Evolutionary conservation across 176 grass and related monocot genomes (phyloP).

Genomic region (Panicum miliaceum): DNA sequence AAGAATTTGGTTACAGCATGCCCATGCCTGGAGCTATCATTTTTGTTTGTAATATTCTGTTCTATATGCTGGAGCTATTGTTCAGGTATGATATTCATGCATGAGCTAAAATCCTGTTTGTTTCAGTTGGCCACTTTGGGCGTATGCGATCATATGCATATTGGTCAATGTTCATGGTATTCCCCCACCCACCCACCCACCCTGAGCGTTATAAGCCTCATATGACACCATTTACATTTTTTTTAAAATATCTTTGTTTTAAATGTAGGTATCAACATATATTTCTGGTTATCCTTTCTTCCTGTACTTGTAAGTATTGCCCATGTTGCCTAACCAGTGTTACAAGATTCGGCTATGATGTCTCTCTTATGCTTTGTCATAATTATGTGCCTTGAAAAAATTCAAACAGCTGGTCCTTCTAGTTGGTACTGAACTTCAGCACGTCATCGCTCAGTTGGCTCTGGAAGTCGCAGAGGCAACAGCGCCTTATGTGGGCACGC

Average conservation of each 20-base stretch:
- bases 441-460: slow-evolving; percentile 83
- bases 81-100: not conserved
- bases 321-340: not conserved
- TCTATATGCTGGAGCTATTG: not conserved
- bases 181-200: not conserved
- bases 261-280: slow-evolving; percentile 93
- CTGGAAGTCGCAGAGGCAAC: slow-evolving; percentile 78
- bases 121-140: slow-evolving; percentile 94
- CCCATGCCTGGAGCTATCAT: not conserved
- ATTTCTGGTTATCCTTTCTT: slow-evolving; percentile 93
- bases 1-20: slow-evolving; percentile 24
- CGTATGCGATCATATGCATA: slow-evolving; percentile 85
- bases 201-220: not conserved
- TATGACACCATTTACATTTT: not conserved
- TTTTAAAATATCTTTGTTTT: not conserved
- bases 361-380: slow-evolving; percentile 14
- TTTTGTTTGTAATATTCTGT: not conserved
- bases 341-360: not conserved
- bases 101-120: slow-evolving; percentile 45
- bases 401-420: slow-evolving; percentile 72
- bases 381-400: slow-evolving; percentile 2
- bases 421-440: slow-evolving; percentile 88
- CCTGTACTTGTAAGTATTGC: slow-evolving; percentile 77
- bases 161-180: slow-evolving; percentile 89
- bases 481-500: slow-evolving; percentile 67